These are phyloP conservation scores for Polygonum aviculare DNA, from an alignment of 148 eudicot species.

Conservation along the genomic window DNA sequence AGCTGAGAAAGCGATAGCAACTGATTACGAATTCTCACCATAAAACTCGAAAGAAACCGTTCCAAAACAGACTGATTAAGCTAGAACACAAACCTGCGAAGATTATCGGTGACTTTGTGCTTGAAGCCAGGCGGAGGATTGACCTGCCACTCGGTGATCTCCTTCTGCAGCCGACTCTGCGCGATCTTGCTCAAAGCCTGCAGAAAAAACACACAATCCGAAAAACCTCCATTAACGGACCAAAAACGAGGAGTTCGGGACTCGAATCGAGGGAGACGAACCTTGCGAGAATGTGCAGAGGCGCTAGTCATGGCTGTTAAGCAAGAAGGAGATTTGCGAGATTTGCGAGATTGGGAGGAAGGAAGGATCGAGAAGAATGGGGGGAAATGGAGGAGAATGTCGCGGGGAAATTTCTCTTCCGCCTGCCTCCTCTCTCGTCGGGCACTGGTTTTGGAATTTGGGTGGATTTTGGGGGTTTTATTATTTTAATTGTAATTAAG, in stretches of 20 bases:
- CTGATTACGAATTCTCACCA: not conserved
- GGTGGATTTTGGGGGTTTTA: not conserved
- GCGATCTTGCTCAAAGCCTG: conserved; percentile 39
- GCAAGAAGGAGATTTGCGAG: not conserved
- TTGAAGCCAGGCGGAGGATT: conserved; percentile 37
- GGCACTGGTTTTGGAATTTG: not conserved
- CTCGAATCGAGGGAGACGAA: not conserved
- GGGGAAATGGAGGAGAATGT: conserved; percentile 1
- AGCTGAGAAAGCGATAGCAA: not conserved
- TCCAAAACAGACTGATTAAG: not conserved
- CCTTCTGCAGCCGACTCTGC: conserved; percentile 32
- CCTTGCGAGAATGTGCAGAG: conserved; percentile 11
- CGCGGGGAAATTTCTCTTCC: not conserved
- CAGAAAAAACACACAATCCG: not conserved
- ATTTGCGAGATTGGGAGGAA: not conserved
- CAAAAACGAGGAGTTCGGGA: no score
- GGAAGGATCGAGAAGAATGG: not conserved
- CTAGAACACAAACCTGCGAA: conserved; percentile 20
- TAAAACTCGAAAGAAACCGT: no score
- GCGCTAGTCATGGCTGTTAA: not conserved
- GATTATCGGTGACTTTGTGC: conserved; percentile 33
- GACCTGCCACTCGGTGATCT: conserved; percentile 36
- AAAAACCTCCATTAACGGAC: not conserved
- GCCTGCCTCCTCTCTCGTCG: conserved; percentile 5
- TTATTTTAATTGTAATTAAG: no score